Base-by-base conservation (phyloP, 2,329 filamentous ascomycete species). In the Penicillium palitans region DNA sequence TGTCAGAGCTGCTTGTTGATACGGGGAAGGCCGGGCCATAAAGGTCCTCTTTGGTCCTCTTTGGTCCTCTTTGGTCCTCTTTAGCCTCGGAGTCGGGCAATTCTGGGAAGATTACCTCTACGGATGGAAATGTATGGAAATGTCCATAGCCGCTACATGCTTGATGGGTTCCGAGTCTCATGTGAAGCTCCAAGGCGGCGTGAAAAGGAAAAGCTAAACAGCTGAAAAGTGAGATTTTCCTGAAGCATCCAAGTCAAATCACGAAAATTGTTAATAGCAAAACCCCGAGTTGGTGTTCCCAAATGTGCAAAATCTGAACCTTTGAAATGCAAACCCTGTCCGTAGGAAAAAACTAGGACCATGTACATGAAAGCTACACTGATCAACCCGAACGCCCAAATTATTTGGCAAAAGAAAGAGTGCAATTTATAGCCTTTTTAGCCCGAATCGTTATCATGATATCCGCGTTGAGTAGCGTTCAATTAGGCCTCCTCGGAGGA, bases 401-500 rank as follows among this genome's bases (percentile, higher is more conserved):
- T 13, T 55, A 31, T 39, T 41, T 53, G 15, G 29, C 10, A 55
- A 39, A 58, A 40, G 46, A 52, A 61, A 41, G 47, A 62, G 52
- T 53, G 55, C 35, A 53, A 25, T 59, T 53, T 60, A 59, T 55
- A 37, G 33, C 39, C 29, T 59, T 49, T 60, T 57, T 55, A 40
- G 29, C 42, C 39, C 39, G 31, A 42, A 51, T 66, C 63, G 50
- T 62, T 58, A 62, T 61, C 61, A 62, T 61, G 33, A 61, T 40
- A 47, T 48, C 53, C 54, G 57, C 59, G 48, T 29, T 39, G 21
- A 15, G 50, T 35, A 35, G 50, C 35, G 51, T 40, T 52, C 21
- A 45, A 57, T 68, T 75, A 77, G 15, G 80, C 82, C 53, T 93
- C 90, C 59, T 96, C 91, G 3, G 91, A 82, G 6, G 92, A 88